Conservation (phyloP, 306 rosid species). For the Sicyos baderoa region DNA sequence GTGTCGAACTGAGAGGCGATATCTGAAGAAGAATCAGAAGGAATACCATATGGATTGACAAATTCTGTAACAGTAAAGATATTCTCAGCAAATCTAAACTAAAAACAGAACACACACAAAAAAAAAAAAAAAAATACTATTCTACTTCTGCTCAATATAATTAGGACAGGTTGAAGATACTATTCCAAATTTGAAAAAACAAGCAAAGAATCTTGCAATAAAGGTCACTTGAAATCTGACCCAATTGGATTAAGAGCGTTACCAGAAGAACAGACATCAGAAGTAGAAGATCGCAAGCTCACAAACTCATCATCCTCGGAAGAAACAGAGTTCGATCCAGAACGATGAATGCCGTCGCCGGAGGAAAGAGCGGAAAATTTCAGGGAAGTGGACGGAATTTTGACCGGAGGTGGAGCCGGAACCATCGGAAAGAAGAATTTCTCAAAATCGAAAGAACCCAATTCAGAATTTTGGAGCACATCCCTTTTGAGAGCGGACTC, state of each 20-base stretch:
- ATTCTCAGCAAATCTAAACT: not conserved
- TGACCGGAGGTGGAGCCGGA: conserved; percentile 75
- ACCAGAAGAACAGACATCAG: conserved; percentile 75
- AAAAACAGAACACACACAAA: not conserved
- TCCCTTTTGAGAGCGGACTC: conserved; percentile 78
- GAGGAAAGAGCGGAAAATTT: conserved; percentile 16
- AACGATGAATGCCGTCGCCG: not conserved
- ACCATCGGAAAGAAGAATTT: conserved; percentile 83
- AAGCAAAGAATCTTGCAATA: not conserved
- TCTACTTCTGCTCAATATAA: not conserved
- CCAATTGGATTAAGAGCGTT: conserved; percentile 11
- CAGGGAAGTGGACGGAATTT: conserved; percentile 39
- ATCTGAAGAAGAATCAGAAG: too few relatives aligned
- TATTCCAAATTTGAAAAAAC: not conserved
- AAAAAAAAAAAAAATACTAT: not conserved
- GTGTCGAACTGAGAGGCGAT: conserved; percentile 80
- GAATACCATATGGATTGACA: too few relatives aligned
- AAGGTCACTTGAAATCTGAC: conserved; percentile 5
- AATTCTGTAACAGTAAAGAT: conserved; percentile 42
- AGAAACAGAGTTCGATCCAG: conserved; percentile 41
- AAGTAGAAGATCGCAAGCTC: conserved; percentile 60
- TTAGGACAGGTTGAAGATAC: too few relatives aligned
- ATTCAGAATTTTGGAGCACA: conserved; percentile 44
- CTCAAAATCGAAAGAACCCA: conserved; percentile 67
- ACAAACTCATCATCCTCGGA: conserved; percentile 65